These are phyloP conservation scores for Aurantiochytrium sp. DNA, from an alignment of 108 stramenopile species.

Conservation along the genomic window DNA sequence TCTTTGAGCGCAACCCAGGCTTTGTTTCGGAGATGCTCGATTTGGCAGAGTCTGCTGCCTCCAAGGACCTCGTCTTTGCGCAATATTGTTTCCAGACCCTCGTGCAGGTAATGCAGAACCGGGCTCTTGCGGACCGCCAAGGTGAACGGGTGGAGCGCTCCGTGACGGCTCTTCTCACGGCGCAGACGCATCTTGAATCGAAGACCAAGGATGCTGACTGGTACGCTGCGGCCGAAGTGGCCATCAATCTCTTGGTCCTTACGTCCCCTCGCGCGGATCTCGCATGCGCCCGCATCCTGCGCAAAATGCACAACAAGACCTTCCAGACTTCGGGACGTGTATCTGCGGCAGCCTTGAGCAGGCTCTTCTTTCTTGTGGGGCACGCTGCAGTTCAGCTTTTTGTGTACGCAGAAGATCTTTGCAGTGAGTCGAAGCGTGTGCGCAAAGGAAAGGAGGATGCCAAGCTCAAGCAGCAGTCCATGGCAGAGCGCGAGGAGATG, in stretches of 20 bases:
- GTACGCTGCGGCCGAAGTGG: constrained; percentile 21
- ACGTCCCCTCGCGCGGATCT: constrained; percentile 26
- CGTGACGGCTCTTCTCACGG: background rate
- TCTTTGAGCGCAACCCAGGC: constrained; percentile 63
- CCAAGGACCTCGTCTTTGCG: background rate
- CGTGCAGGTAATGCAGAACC: background rate
- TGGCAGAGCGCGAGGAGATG: background rate
- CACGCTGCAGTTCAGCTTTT: constrained; percentile 83
- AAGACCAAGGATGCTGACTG: background rate
- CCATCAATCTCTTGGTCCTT: constrained; percentile 27
- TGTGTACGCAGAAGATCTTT: constrained; percentile 78
- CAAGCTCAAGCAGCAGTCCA: background rate
- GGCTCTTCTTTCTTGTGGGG: constrained; percentile 89
- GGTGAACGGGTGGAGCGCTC: background rate
- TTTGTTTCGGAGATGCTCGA: background rate
- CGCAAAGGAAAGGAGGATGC: background rate
- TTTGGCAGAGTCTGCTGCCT: background rate
- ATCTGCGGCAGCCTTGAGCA: constrained; percentile 59
- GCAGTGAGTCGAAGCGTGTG: constrained; percentile 28
- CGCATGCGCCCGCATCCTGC: background rate
- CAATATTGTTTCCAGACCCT: background rate
- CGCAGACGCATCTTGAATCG: background rate
- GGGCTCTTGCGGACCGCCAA: background rate
- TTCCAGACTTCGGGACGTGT: background rate
- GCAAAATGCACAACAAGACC: background rate